A percentile compares a stretch with the other conserved stretches of the same genome.
These are phyloP conservation scores for Gastrolobium villosum DNA, from an alignment of 306 rosid species.

Conservation along the genomic window DNA sequence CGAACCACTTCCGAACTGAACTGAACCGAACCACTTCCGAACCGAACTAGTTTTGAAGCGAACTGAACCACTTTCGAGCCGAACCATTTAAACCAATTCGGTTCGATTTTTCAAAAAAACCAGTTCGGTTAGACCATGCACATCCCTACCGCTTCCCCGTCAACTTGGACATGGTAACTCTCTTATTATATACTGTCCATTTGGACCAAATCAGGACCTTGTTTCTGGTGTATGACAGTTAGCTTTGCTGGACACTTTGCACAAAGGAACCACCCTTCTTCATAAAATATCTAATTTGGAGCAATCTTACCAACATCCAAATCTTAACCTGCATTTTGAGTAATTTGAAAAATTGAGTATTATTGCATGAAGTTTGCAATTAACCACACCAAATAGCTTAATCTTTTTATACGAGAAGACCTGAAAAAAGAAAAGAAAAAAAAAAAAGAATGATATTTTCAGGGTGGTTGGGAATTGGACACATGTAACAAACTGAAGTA, in stretches of 20 bases:
- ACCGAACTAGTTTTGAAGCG: too few species aligned
- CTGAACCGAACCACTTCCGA: too few species aligned
- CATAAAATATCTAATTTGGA: background rate
- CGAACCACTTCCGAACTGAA: too few species aligned
- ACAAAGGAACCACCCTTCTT: background rate
- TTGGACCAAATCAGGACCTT: slow-evolving; percentile 93
- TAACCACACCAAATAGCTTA: slow-evolving; percentile 1
- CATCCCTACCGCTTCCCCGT: slow-evolving; percentile 95
- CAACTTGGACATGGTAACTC: slow-evolving; percentile 98
- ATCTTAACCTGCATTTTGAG: background rate
- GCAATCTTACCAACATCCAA: slow-evolving; percentile 20
- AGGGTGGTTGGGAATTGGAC: background rate
- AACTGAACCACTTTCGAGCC: too few species aligned
- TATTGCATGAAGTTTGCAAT: background rate
- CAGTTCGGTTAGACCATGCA: too few species aligned
- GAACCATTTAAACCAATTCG: too few species aligned
- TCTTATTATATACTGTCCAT: slow-evolving; percentile 86
- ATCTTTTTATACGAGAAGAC: slow-evolving; percentile 9
- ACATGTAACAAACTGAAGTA: slow-evolving; percentile 24
- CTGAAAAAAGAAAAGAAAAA: background rate
- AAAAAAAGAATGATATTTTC: background rate
- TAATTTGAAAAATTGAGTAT: background rate
- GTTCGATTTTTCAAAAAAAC: too few species aligned
- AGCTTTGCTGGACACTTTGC: slow-evolving; percentile 60
- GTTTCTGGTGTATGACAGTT: slow-evolving; percentile 59